These are phyloP conservation scores for Nigrospora sphaerica DNA, from an alignment of 2,329 filamentous ascomycete species.

Conservation along the genomic window DNA sequence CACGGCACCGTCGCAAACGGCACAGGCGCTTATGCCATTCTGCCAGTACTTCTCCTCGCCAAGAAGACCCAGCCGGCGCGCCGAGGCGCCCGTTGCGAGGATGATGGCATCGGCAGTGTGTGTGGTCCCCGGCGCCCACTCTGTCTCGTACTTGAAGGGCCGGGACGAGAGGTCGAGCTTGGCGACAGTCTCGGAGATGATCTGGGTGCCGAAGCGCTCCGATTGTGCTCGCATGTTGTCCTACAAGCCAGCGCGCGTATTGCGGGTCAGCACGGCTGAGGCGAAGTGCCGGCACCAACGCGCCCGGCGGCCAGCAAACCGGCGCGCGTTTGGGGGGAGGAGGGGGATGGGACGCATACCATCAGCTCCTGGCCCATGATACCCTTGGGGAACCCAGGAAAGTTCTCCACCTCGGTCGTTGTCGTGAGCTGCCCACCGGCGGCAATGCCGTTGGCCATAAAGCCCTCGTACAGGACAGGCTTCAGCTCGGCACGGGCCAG, in stretches of 20 bases:
- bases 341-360: slow-evolving; percentile 35
- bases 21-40: slow-evolving; percentile 91
- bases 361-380: slow-evolving; percentile 86
- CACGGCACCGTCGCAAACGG: slow-evolving; percentile 93
- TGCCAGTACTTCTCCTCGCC: slow-evolving; percentile 98
- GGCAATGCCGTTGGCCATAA: slow-evolving; percentile 94
- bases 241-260: slow-evolving; percentile 21
- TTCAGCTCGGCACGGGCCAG: slow-evolving; percentile 89
- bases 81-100: slow-evolving; percentile 91
- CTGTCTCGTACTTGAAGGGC: slow-evolving; percentile 90
- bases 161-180: slow-evolving; percentile 76
- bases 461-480: slow-evolving; percentile 94
- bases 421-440: slow-evolving; percentile 96
- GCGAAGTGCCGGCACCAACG: neutral
- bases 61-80: slow-evolving; percentile 70
- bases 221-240: slow-evolving; percentile 92
- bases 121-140: slow-evolving; percentile 74
- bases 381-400: slow-evolving; percentile 83
- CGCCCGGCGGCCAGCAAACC: neutral
- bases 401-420: slow-evolving; percentile 98
- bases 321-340: too few species aligned
- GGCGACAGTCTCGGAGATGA: slow-evolving; percentile 87
- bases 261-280: too few species aligned
- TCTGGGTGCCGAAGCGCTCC: slow-evolving; percentile 82
- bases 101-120: slow-evolving; percentile 91